Evolutionary conservation across 371 early-diverging fungal species (phyloP).

Genomic region (Mortierella sp.): DNA sequence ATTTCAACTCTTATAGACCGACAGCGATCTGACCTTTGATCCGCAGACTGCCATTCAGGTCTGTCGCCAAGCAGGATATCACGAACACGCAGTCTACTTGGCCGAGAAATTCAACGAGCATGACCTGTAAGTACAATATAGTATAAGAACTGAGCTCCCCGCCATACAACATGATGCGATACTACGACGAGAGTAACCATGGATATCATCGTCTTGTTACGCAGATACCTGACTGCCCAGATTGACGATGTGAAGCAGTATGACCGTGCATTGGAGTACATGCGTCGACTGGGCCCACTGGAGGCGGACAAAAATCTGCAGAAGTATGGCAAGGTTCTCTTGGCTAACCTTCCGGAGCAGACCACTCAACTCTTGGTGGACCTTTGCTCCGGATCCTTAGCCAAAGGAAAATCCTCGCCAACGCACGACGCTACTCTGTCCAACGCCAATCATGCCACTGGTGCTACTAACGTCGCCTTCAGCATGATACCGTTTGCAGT

Average conservation of each 20-base stretch:
- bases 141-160: too few species aligned
- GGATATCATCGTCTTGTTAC: neutral
- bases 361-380: conserved; percentile 86
- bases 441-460: conserved; percentile 6
- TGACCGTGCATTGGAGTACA: conserved; percentile 75
- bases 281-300: conserved; percentile 65
- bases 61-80: conserved; percentile 91
- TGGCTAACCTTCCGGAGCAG: conserved; percentile 77
- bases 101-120: conserved; percentile 85
- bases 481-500: conserved; percentile 60
- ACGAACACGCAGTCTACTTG: conserved; percentile 87
- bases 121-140: conserved; percentile 69
- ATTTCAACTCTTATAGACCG: conserved; percentile 62
- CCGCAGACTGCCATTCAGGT: conserved; percentile 94
- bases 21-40: conserved; percentile 83
- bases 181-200: too few species aligned
- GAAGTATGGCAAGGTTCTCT: conserved; percentile 82
- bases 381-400: conserved; percentile 70
- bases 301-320: conserved; percentile 75
- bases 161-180: too few species aligned
- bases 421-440: conserved; percentile 25
- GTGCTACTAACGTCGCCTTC: conserved; percentile 37
- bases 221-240: conserved; percentile 74
- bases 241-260: conserved; percentile 91
- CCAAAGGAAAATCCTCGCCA: conserved; percentile 1